These are phyloP conservation scores for Porcisia hertigi DNA, from an alignment of 208 protist species.

Conservation along the genomic window DNA sequence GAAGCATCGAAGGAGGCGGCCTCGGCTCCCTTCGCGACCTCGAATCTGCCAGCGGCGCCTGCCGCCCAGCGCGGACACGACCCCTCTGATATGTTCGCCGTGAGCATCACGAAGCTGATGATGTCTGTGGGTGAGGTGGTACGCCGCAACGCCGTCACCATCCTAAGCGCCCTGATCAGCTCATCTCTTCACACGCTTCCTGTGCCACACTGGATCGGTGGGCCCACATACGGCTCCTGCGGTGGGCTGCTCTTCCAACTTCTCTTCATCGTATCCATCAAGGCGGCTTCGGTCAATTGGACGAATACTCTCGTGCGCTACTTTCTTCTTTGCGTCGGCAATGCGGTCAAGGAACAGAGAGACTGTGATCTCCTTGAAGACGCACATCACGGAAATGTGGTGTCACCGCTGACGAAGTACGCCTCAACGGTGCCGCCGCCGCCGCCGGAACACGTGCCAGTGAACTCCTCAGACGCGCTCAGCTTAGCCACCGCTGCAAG, in stretches of 20 bases:
- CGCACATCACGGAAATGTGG: neutral
- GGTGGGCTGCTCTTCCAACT: slow-evolving; percentile 84
- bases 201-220: slow-evolving; percentile 49
- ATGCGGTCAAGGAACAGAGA: slow-evolving; percentile 45
- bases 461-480: neutral
- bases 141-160: slow-evolving; percentile 43
- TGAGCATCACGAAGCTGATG: slow-evolving; percentile 18
- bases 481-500: neutral
- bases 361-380: slow-evolving; percentile 19
- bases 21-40: slow-evolving; percentile 3
- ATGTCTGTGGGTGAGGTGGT: slow-evolving; percentile 37
- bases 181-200: slow-evolving; percentile 60
- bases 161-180: slow-evolving; percentile 56
- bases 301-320: slow-evolving; percentile 61
- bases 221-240: slow-evolving; percentile 71
- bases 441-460: neutral
- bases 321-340: slow-evolving; percentile 63
- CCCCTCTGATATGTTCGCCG: slow-evolving; percentile 16
- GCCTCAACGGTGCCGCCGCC: neutral
- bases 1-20: neutral
- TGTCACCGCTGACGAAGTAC: neutral
- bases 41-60: slow-evolving; percentile 4
- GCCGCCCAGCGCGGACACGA: slow-evolving; percentile 4
- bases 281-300: slow-evolving; percentile 42
- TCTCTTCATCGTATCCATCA: slow-evolving; percentile 59